These are phyloP conservation scores for Cystobasidium ongulense DNA, from an alignment of 768 basidiomycete genomes.

Conservation along the genomic window DNA sequence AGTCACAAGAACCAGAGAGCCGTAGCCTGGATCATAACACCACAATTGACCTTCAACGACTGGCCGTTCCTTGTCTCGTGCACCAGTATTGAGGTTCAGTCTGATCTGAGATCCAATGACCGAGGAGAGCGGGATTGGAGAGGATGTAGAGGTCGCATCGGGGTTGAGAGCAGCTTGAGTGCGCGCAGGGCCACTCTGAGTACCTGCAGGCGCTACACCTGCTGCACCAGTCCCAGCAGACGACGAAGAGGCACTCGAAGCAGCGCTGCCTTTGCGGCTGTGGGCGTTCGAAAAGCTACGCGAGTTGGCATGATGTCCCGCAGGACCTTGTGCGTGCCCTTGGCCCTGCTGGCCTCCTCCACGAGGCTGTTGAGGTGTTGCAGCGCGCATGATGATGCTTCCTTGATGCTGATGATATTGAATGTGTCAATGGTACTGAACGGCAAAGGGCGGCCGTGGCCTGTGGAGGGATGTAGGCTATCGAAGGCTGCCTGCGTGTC, in stretches of 20 bases:
- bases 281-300: conserved; percentile 2
- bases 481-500: neutral
- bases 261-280: conserved; percentile 6
- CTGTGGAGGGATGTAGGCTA: neutral
- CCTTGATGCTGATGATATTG: neutral
- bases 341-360: neutral
- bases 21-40: conserved; percentile 14
- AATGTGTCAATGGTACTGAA: neutral
- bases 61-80: conserved; percentile 3
- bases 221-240: neutral
- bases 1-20: conserved; percentile 7
- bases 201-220: neutral
- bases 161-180: neutral
- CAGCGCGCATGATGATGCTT: neutral
- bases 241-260: neutral
- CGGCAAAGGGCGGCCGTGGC: neutral
- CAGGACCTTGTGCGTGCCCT: neutral
- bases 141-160: neutral
- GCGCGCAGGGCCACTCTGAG: neutral
- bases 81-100: conserved; percentile 8
- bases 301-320: neutral
- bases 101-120: conserved; percentile 11
- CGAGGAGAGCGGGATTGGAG: neutral
- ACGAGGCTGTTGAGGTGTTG: neutral
- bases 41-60: conserved; percentile 16